Evolutionary conservation across 805 yeast genomes (phyloP).

Genomic region (Ogataea methylovora): DNA sequence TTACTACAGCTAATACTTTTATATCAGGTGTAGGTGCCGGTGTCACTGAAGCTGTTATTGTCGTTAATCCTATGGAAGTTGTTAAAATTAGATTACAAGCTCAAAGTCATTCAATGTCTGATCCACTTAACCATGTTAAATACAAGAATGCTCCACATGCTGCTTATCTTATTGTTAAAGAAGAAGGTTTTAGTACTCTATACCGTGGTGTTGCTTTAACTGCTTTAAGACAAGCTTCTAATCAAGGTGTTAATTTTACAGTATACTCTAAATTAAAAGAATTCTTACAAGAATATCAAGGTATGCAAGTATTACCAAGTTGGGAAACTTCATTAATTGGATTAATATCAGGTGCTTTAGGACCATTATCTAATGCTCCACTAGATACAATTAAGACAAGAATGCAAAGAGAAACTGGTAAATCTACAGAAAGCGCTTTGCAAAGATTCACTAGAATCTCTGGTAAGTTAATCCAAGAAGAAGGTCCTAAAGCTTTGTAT

Average conservation of each 20-base stretch:
- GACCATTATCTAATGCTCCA: constrained; percentile 97
- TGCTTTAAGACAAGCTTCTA: constrained; percentile 96
- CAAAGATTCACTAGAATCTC: constrained; percentile 78
- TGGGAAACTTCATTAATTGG: constrained; percentile 95
- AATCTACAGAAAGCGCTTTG: constrained; percentile 56
- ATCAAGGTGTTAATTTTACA: constrained; percentile 97
- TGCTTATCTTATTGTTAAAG: constrained; percentile 70
- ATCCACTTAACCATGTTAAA: constrained; percentile 69
- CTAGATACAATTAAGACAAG: constrained; percentile 95
- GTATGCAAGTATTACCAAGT: constrained; percentile 59
- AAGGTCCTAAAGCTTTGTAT: constrained; percentile 83
- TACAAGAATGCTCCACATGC: constrained; percentile 93
- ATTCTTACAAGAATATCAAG: constrained; percentile 54
- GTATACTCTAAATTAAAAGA: constrained; percentile 83
- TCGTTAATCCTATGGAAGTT: constrained; percentile 97
- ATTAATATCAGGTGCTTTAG: constrained; percentile 89
- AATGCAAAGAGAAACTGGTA: constrained; percentile 82
- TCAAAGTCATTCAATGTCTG: constrained; percentile 86
- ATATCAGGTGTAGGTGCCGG: constrained; percentile 97
- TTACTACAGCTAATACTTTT: constrained; percentile 71
- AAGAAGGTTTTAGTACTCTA: constrained; percentile 84
- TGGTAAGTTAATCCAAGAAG: constrained; percentile 73
- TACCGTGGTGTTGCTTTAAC: constrained; percentile 94
- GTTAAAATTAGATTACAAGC: constrained; percentile 95
- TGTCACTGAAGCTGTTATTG: constrained; percentile 87